Evolutionary conservation across 2,329 filamentous ascomycete genomes (phyloP), one percentile per base, ranked within the genome.

Genomic region (Cercospora beticola): DNA sequence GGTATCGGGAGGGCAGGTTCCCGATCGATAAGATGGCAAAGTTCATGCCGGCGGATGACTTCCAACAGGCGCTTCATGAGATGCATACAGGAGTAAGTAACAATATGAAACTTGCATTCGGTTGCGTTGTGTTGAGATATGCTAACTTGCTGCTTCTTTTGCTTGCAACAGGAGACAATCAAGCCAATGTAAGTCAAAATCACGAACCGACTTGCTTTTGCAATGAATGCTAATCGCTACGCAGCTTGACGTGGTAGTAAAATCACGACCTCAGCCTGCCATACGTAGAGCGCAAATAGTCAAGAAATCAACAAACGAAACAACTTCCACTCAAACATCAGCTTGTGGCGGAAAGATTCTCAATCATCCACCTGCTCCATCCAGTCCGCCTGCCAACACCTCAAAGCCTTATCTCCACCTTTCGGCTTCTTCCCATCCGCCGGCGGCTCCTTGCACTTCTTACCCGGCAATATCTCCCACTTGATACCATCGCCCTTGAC

Each of bases 1-100:
- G 83, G 84, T 83, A 83, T 66, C 74, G 78, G 14, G 77, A 83
- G 52, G 83, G 83, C 7, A 80, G 77, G 69, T 82, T 86, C 58
- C 83, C 83, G 0, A 77, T 85, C 56, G 79, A 85, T 28, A 81
- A 80, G 72, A 67, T 86, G 21, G 78, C 82, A 69, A 83, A 81
- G 73, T 79, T 79, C 10, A 83, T 84, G 75, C 71, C 79, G 61
- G 82, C 80, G 31, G 78, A 81, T 23, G 78, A 83, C 3, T 82
- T 80, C 59, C 72, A 79, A 60, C 76, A 74, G 67, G 82, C 79
- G 12, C 57, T 83, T 64, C 69, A 79, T n/a, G 82, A 83, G 69
- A 83, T 83, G 81, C 78, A 82, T 65, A 66, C 65, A 7, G 69
- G 68, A n/a, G 64, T 67, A 31, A 63, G 60, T 62, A 2, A 5